Conservation (phyloP, 2,329 filamentous ascomycete species). For the Alternaria sp. region DNA sequence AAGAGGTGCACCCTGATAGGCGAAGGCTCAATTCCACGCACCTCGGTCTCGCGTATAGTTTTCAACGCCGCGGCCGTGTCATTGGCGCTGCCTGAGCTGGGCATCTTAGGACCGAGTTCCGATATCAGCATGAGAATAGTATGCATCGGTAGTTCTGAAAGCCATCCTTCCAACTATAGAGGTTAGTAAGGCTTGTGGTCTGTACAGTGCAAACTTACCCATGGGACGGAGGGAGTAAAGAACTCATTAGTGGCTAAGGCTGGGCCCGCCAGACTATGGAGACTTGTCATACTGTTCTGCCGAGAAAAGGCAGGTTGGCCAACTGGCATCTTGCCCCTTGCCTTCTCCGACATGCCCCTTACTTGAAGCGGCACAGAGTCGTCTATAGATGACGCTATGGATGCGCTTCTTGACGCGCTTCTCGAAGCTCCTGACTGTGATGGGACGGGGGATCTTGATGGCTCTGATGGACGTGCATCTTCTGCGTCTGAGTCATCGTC, state of each 20-base stretch:
- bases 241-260: constrained; percentile 63
- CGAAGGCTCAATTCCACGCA: constrained; percentile 76
- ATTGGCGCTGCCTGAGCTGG: constrained; percentile 51
- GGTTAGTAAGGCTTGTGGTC: constrained; percentile 26
- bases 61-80: constrained; percentile 51
- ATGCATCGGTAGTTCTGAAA: constrained; percentile 88
- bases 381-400: constrained; percentile 71
- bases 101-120: constrained; percentile 59
- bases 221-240: constrained; percentile 81
- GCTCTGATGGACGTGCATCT: constrained; percentile 55
- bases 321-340: constrained; percentile 91
- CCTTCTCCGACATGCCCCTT: constrained; percentile 95
- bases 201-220: constrained; percentile 57
- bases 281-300: constrained; percentile 86
- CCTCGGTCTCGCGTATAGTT: constrained; percentile 65
- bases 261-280: constrained; percentile 69
- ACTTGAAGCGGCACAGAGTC: constrained; percentile 83
- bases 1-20: constrained; percentile 84
- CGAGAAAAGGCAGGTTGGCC: constrained; percentile 82
- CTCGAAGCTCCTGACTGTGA: constrained; percentile 55
- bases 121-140: constrained; percentile 81
- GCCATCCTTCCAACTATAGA: constrained; percentile 82
- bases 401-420: constrained; percentile 59
- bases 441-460: constrained; percentile 37
- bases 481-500: constrained; percentile 71